Conservation (phyloP, 148 eudicot genomes). For the Rhododendron ovatum region DNA sequence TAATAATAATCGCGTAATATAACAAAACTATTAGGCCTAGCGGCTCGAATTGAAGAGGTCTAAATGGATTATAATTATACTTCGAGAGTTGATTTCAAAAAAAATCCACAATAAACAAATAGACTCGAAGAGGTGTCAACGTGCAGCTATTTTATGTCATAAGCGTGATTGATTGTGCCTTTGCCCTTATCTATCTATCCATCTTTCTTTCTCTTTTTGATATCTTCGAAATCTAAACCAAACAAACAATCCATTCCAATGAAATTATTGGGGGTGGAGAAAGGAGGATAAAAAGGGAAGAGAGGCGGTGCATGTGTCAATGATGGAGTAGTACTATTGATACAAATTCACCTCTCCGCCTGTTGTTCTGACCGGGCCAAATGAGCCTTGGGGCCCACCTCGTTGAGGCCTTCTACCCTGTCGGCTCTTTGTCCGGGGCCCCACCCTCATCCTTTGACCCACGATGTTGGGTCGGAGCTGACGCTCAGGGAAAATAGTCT, state of each 20-base stretch:
- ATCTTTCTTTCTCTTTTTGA: neutral
- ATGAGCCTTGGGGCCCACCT: neutral
- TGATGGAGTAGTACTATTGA: neutral
- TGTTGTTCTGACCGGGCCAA: neutral
- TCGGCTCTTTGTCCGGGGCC: neutral
- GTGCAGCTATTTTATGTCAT: too few relatives aligned
- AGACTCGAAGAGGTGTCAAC: too few relatives aligned
- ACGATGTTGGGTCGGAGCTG: neutral
- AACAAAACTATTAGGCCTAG: too few relatives aligned
- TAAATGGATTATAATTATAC: too few relatives aligned
- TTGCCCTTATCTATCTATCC: too few relatives aligned
- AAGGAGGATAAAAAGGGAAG: neutral
- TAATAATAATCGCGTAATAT: too few relatives aligned
- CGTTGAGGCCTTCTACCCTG: neutral
- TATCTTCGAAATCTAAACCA: neutral
- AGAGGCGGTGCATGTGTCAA: neutral
- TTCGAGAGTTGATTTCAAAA: too few relatives aligned
- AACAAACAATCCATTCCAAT: neutral
- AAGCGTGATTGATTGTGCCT: neutral
- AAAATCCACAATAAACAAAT: too few relatives aligned
- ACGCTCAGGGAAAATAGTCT: neutral
- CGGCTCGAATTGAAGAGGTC: too few relatives aligned
- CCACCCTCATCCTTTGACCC: neutral
- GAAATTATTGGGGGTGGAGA: neutral
- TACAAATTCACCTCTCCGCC: neutral